Base-by-base conservation (phyloP, 2,329 filamentous ascomycete species). In the Akanthomyces muscarius region DNA sequence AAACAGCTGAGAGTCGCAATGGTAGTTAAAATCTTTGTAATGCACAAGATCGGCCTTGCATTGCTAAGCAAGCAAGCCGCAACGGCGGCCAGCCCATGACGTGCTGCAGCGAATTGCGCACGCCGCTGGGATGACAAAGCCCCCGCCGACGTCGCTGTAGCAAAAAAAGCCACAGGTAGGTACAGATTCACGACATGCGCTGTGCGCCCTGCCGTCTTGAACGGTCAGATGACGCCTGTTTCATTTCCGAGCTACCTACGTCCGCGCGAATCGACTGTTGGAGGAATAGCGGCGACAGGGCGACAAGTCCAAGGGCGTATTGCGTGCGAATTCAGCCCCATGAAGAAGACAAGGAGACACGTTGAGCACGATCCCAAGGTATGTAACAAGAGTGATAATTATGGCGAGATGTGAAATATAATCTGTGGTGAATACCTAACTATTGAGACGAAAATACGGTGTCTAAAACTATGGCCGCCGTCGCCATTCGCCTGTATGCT, bases 131-230 rank as follows among this genome's bases (percentile, higher is more conserved):
- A 38, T 59, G 56, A 59, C 56, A 59, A 59, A 58, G 8, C 8
- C 21, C 21, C 13, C 7, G 44, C 45, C 44, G 23, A 38, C 45
- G 13, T 25, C 28, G 30, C 21, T 16, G 21, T 21, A 21, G 21
- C 21, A 21, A 21, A 7, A 11, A 33, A 57, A 41, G 18, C 28
- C 25, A 47, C 42, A 4, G 6, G 25, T n/a, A 21, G 28, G 54
- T 25, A 36, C 42, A 16, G 30, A 59, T 59, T 59, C 44, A 59
- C 44, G 56, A 59, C 42, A 58, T 25, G 23, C 5, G 41, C 14
- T 47, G 16, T 56, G 44, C 55, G 44, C 56, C 56, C 56, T 59
- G 56, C 45, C 30, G 44, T 58, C 14, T 21, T 59, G 53, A 14
- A 36, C 55, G 33, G 33, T 36, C 56, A 59, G 33, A 59, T 59